Base-by-base conservation (phyloP, 2,329 filamentous ascomycete genomes). In the Xylaria sp. region DNA sequence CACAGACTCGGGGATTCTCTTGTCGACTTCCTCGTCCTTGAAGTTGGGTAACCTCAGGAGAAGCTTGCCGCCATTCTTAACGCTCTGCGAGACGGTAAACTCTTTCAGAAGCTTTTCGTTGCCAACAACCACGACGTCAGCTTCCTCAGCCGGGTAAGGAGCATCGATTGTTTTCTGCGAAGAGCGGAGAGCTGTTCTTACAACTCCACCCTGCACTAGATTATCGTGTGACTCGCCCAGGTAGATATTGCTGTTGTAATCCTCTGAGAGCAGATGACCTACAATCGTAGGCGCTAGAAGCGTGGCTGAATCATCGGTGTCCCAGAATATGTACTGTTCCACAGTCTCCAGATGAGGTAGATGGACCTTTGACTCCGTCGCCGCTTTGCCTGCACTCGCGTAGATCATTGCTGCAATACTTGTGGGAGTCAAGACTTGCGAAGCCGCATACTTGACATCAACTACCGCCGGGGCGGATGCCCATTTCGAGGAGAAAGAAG, bases 311-410 rank as follows among this genome's bases (percentile, higher is more conserved):
- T 90, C 88, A 77, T 97, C 95, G 50, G 92, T 80, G 74, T 98
- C 93, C 94, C 94, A 98, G 87, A 99, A 98, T 13, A 91, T 91
- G 83, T 96, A 98, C 81, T 98, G 92, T 80, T 93, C 88, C 23
- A 90, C 89, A 73, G 89, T 84, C 64, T 90, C 80, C 56, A 85
- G 79, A n/a, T 80, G 76, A 31, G 73, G 74, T 71, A 84, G 66
- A 74, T 80, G 69, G 78, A 78, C 76, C 66, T 82, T 82, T 28
- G 81, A 78, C 58, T 82, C 80, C 63, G 82, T 87, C 74, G 91
- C 91, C 70, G 74, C 48, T 75, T 89, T 88, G 78, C 80, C 81
- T 67, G 83, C 80, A 71, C 87, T 80, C 73, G 83, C 81, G 80
- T 85, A 77, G 75, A 91, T 79, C 73, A 84, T 82, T 52, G 84